Evolutionary conservation across 805 yeast species (phyloP), one percentile per base, ranked within the genome.

Genomic region (Wickerhamiella vanderwaltii): DNA sequence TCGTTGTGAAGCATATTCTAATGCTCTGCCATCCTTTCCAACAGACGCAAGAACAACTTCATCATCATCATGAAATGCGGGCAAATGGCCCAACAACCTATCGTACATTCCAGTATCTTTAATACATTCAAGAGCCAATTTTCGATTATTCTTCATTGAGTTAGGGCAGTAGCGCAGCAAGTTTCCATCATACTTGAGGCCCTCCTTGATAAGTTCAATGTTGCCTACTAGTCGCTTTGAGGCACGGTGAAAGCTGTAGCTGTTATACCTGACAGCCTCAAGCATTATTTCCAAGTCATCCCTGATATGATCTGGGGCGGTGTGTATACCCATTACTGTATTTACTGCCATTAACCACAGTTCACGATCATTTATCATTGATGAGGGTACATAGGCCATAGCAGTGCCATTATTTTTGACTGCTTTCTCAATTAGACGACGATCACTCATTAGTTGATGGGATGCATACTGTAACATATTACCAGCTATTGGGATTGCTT

Each of bases 31-130:
- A 9, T 22, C 12, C 6, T 18, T 20, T 5, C 17, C 13, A 6
- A 33, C 36, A 3, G 26, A 20, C 6, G 36, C 36, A 25, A 20
- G 9, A n/a, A 33, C 36, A 5, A 22, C 13, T n/a, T 33, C 36
- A 12, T 20, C 26, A 13, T 33, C 36, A 22, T 33, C 26, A 19
- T 19, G 13, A 33, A 20, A 33, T 11, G 7, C 26, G 7, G 26
- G 26, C 7, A 23, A 7, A 23, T 23, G 11, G 7, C 11, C 9
- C 26, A 23, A 11, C 7, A 11, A 7, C 26, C 26, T 11, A 23
- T 7, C 7, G 11, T 23, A 23, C 11, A 7, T 23, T 23, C n/a
- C n/a, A n/a, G 26, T 7, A 23, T 11, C 11, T 23, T 23, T 7
- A 23, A 23, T 7, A 7, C 26, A 7, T 23, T 23, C 11, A 7